Percentiles rank a stretch among this genome's conserved stretches.
Conservation (phyloP, 176 grass and related monocot species). For the Oryza longistaminata region DNA sequence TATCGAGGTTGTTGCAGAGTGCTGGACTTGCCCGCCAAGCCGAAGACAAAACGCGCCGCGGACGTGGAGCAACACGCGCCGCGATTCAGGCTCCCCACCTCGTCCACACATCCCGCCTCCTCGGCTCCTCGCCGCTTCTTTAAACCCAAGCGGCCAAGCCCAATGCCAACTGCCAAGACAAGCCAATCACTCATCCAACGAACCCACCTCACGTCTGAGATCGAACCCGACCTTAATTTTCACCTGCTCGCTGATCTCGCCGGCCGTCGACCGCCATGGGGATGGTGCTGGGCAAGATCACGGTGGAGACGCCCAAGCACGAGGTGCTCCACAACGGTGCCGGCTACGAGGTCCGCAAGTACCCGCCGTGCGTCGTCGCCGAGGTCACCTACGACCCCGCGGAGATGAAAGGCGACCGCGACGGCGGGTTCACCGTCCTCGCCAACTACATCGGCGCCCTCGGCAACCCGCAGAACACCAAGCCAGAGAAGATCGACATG, state of each 20-base stretch:
- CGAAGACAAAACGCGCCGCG: neutral
- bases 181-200: neutral
- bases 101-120: constrained; percentile 49
- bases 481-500: constrained; percentile 85
- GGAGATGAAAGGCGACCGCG: constrained; percentile 56
- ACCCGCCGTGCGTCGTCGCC: constrained; percentile 64
- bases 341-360: constrained; percentile 91
- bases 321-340: constrained; percentile 67
- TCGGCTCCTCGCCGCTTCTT: constrained; percentile 30
- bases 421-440: constrained; percentile 80
- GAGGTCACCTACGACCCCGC: constrained; percentile 88
- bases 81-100: neutral
- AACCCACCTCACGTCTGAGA: neutral
- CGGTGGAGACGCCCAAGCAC: constrained; percentile 85
- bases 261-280: constrained; percentile 51
- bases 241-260: neutral
- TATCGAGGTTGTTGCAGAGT: neutral
- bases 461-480: constrained; percentile 73
- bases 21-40: constrained; percentile 30
- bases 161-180: neutral
- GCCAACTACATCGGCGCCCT: constrained; percentile 88
- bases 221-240: neutral
- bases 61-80: constrained; percentile 60
- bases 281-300: constrained; percentile 77
- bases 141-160: neutral